A percentile compares a stretch with the other conserved stretches of the same genome.
These are phyloP conservation scores for Plasmodium blacklocki DNA, from an alignment of 169 alveolate species.

Conservation along the genomic window DNA sequence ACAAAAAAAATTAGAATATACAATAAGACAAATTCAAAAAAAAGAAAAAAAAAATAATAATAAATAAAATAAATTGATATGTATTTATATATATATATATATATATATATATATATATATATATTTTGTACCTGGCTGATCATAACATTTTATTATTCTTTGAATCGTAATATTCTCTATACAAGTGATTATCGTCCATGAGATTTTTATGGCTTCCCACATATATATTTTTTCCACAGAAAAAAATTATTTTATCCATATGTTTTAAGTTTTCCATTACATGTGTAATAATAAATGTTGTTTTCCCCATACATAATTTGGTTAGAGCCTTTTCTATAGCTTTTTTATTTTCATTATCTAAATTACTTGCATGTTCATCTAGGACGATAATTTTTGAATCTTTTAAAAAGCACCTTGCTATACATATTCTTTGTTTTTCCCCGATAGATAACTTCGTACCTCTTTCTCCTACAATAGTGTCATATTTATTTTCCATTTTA, in stretches of 20 bases:
- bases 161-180: constrained; percentile 29
- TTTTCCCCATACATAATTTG: constrained; percentile 72
- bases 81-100: neutral
- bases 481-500: constrained; percentile 77
- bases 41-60: neutral
- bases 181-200: constrained; percentile 11
- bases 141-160: constrained; percentile 14
- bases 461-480: constrained; percentile 97
- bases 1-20: no score
- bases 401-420: constrained; percentile 96
- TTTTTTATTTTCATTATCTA: constrained; percentile 92
- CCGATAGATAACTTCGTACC: constrained; percentile 99
- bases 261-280: constrained; percentile 52
- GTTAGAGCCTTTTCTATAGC: constrained; percentile 64
- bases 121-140: neutral
- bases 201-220: constrained; percentile 60
- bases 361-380: constrained; percentile 99
- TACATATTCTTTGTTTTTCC: constrained; percentile 97
- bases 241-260: constrained; percentile 65
- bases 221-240: constrained; percentile 46
- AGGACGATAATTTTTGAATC: constrained; percentile 95
- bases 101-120: constrained; percentile 2
- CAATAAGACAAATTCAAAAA: no score
- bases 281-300: constrained; percentile 74
- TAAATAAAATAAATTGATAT: constrained; percentile 1